Conservation (phyloP, 106 monocot genomes). For the Allium sativum region DNA sequence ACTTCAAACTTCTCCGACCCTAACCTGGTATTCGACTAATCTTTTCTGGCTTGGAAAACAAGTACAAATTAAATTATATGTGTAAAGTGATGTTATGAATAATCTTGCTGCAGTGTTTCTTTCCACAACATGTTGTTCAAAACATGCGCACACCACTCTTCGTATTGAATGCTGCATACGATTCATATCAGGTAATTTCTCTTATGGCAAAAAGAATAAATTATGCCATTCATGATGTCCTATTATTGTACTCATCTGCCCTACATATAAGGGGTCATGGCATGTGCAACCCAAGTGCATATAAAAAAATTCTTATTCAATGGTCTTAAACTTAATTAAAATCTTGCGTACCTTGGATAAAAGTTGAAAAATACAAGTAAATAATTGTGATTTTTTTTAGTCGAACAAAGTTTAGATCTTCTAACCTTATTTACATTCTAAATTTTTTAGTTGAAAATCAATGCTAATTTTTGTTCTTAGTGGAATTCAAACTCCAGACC, state of each 20-base stretch:
- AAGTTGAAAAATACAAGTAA: too few species aligned
- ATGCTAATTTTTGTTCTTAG: too few species aligned
- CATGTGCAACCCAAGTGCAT: too few species aligned
- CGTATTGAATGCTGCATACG: conserved; percentile 81
- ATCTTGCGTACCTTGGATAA: background rate
- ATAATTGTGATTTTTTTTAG: too few species aligned
- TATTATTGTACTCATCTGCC: background rate
- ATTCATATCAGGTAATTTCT: conserved; percentile 69
- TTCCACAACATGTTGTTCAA: conserved; percentile 58
- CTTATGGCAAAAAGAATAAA: background rate
- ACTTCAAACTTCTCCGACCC: conserved; percentile 43
- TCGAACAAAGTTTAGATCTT: too few species aligned
- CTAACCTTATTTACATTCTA: too few species aligned
- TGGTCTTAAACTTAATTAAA: background rate
- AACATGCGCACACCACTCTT: conserved; percentile 69
- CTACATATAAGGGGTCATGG: too few species aligned
- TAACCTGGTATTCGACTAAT: conserved; percentile 27
- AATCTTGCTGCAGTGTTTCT: conserved; percentile 57
- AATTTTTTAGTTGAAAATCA: too few species aligned
- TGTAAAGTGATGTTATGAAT: background rate
- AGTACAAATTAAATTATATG: background rate
- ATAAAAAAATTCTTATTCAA: background rate
- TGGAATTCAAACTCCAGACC: background rate
- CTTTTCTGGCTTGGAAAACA: background rate
- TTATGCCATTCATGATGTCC: background rate